Conservation (phyloP, 805 yeast genomes). For the Cyberlindnera xylosilytica region DNA sequence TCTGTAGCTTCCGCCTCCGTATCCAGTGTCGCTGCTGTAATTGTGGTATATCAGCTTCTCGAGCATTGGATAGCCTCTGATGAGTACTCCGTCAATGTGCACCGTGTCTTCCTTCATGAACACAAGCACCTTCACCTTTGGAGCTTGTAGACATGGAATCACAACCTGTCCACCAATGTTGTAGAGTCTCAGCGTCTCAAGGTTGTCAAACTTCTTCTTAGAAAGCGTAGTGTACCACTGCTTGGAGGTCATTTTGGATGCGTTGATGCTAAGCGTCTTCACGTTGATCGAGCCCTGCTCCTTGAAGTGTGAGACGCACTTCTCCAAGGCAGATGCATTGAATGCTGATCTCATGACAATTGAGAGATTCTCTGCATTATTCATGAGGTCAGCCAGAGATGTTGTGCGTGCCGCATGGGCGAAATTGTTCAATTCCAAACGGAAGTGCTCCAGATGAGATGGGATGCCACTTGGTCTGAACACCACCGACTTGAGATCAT, state of each 20-base stretch:
- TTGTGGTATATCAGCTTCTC: neutral
- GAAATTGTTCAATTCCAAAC: constrained; percentile 9
- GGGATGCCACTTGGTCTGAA: neutral
- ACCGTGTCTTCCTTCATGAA: neutral
- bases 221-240: neutral
- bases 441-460: constrained; percentile 4
- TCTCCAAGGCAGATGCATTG: too few species aligned
- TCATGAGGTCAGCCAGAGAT: constrained; percentile 5
- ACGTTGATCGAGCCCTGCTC: neutral
- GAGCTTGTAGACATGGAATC: neutral
- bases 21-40: too few species aligned
- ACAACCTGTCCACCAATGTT: neutral
- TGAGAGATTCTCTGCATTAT: constrained; percentile 2
- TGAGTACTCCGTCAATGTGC: neutral
- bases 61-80: neutral
- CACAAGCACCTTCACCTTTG: neutral
- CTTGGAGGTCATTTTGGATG: neutral
- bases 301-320: too few species aligned
- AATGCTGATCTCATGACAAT: too few species aligned
- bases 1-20: too few species aligned
- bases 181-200: constrained; percentile 1
- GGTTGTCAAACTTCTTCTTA: neutral
- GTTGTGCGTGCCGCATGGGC: constrained; percentile 3
- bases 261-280: neutral
- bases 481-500: neutral